Evolutionary conservation across 331 rosid species (phyloP), one percentile per base, ranked within the genome.

Genomic region (Pyracantha coccinea): DNA sequence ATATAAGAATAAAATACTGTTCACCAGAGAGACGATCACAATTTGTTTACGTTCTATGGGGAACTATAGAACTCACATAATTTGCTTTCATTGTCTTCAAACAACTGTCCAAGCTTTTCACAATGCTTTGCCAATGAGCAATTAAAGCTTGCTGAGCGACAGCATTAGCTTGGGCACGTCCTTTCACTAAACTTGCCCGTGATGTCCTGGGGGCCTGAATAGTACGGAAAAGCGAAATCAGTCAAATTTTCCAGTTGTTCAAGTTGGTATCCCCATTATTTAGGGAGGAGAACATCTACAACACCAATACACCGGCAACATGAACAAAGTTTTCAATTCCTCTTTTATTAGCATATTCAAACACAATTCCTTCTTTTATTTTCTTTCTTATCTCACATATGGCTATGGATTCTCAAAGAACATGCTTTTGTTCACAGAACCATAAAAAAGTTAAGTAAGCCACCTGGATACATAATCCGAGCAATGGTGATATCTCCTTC

Each of bases 71-170:
- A 86, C 98, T 86, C 89, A 93, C 98, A 59, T 85, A 84, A 85
- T 93, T 93, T 45, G 96, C 95, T 84, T 88, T 93, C 98, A 93
- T 93, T 79, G 85, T 88, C 83, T 86, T 88, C 78, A 93, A 85
- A 78, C 72, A 86, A 83, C 68, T 93, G 82, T 88, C 84, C 72
- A 91, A 85, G 88, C 89, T 89, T 79, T 85, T 89, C 70, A 91
- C 97, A 84, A 93, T 93, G 83, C 98, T 91, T 87, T 93, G 98
- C 98, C 98, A 93, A 79, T 93, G 97, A 74, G 96, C 98, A 83
- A 93, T 89, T 75, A 93, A 85, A 74, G 98, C 98, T 80, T 93
- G 93, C 84, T 91, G 98, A 77, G 97, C 97, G 58, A 89, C 88
- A 4, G 98, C 93, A 55, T 89, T 91, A 73, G 96, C 98, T 73